These are phyloP conservation scores for Acidiella bohemica DNA, from an alignment of 495 filamentous ascomycete species.

Conservation along the genomic window DNA sequence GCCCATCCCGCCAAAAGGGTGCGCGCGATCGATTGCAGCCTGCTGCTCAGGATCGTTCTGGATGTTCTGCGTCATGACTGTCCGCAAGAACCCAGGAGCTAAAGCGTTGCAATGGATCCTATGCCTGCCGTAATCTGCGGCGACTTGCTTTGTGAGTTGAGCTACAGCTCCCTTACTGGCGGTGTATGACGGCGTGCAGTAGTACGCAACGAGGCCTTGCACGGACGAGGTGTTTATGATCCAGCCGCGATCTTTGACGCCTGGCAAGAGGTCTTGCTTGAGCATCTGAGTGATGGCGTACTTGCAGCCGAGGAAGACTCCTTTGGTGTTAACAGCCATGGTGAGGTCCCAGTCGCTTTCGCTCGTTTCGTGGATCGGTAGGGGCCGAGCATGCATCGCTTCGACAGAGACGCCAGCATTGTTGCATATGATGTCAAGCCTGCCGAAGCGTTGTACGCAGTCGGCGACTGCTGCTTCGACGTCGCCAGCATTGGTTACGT, in stretches of 20 bases:
- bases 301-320: slow-evolving; percentile 41
- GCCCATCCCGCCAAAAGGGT: slow-evolving; percentile 34
- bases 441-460: slow-evolving; percentile 31
- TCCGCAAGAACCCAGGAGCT: slow-evolving; percentile 33
- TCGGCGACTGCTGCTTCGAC: slow-evolving; percentile 30
- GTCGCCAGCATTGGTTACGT: slow-evolving; percentile 25
- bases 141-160: slow-evolving; percentile 36
- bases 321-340: slow-evolving; percentile 55
- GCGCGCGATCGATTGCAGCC: slow-evolving; percentile 20
- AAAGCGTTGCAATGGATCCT: slow-evolving; percentile 43
- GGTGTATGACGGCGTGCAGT: slow-evolving; percentile 33
- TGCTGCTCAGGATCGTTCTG: slow-evolving; percentile 11
- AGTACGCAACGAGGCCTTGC: slow-evolving; percentile 30
- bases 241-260: slow-evolving; percentile 39
- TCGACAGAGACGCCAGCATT: slow-evolving; percentile 37
- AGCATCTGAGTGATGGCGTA: slow-evolving; percentile 41
- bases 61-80: slow-evolving; percentile 20
- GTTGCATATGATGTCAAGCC: slow-evolving; percentile 43
- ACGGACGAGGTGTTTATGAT: slow-evolving; percentile 42
- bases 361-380: slow-evolving; percentile 29
- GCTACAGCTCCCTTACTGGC: slow-evolving; percentile 41
- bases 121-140: slow-evolving; percentile 38
- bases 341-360: slow-evolving; percentile 50
- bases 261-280: slow-evolving; percentile 32
- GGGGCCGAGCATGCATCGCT: slow-evolving; percentile 16